Base-by-base conservation (phyloP, 2,329 filamentous ascomycete species). In the Fusarium cicatricum region DNA sequence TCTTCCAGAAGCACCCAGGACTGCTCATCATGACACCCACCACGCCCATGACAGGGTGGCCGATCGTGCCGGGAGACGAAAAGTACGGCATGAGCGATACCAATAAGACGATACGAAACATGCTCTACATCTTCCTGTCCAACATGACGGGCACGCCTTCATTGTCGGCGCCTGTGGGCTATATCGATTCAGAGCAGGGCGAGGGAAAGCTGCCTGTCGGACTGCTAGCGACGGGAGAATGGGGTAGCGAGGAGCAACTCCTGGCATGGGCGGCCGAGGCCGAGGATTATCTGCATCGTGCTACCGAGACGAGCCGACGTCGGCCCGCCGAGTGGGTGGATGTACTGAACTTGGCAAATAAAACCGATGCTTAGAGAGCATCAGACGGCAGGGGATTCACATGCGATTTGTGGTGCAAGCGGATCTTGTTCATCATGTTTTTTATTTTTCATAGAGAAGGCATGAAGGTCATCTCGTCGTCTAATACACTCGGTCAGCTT, bases 81-180 rank as follows among this genome's bases (percentile, higher is more conserved):
- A 77, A 77, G n/a, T 87, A 92, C 67, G 93, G 93, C 3, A 78
- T 91, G 63, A 88, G 82, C 32, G 89, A 97, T 72, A 88, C 82
- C 0, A 92, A 95, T 71, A 80, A 77, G 57, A 87, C 85, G 14
- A 78, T 96, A n/a, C 80, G 84, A 21, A 90, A 85, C 70, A 96
- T 97, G 91, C 85, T 89, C 73, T 97, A 91, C 74, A 87, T 90
- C 14, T 96, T 90, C 84, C 75, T 96, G 31, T 90, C 92, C 7
- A 97, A 97, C 74, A 88, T 92, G 65, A 85, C 82, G 0, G 93
- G 93, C 0, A 87, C 88, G 42, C 93, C 93, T 1, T 86, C 90
- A 1, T 83, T 96, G 11, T 86, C 80, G 39, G 86, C 86, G 31
- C 92, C 93, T 0, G 86, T 90, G 11, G 92, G 91, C 1, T 96